Evolutionary conservation across 495 filamentous ascomycete species (phyloP), one percentile per base, ranked within the genome.

Genomic region (Aspergillus nidulans): DNA sequence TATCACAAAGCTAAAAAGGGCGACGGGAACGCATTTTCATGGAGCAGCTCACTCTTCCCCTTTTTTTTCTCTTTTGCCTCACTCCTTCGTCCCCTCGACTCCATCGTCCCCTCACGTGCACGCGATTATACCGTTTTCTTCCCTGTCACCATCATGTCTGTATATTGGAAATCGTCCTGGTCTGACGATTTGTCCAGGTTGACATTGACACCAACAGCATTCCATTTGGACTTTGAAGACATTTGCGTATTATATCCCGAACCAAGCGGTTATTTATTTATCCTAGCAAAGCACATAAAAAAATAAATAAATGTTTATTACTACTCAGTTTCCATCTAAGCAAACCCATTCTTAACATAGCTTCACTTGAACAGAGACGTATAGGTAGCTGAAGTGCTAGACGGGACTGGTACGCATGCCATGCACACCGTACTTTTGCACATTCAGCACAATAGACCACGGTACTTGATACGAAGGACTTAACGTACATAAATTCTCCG

Each of bases 151-250:
- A 41, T 46, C 50, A 48, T 42, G 18, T 19, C 28, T 63, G 61
- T 63, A 63, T 49, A 63, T 63, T 63, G 54, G 47, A 55, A 55
- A 53, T 63, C 57, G 61, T 60, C 57, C 61, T 53, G 61, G 61
- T 60, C 43, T 56, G 61, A 63, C 61, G 57, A 60, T 60, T 56
- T 51, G 43, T 26, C 30, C 30, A 12, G 30, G 49, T 58, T 58
- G 57, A 49, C 32, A 49, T 55, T 19, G 3, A 25, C 42, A 45
- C 21, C 24, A 39, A 18, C 47, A 49, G 24, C 32, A 49, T 49
- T 34, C 48, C 53, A 46, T 58, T 63, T 63, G 54, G 49, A 52
- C 61, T 60, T 49, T 55, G 61, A 63, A 63, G 57, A 63, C 61
- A 58, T 63, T 55, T 60, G 57, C 61, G 57, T 60, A 54, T 46